These are phyloP conservation scores for Agarophyton chilense DNA, from an alignment of 23 red algal genomes.

Conservation along the genomic window DNA sequence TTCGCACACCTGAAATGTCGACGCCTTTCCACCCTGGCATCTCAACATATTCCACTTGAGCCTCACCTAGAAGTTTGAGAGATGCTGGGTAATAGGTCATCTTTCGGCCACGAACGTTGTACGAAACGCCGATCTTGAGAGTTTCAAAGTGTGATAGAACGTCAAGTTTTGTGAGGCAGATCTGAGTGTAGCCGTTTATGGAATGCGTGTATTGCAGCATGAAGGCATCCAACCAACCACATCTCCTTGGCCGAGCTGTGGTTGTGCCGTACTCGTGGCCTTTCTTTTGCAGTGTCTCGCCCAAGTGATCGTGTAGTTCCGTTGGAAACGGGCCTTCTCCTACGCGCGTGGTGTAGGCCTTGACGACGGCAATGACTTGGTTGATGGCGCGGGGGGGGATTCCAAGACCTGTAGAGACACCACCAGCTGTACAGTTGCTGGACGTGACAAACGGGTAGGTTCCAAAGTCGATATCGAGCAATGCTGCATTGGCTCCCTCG, in stretches of 20 bases:
- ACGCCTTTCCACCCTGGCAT: slow-evolving; percentile 90
- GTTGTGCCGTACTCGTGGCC: slow-evolving; percentile 97
- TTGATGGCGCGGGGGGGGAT: slow-evolving; percentile 67
- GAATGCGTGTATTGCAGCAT: slow-evolving; percentile 89
- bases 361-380: slow-evolving; percentile 85
- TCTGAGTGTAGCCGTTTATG: slow-evolving; percentile 85
- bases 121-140: slow-evolving; percentile 82
- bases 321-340: slow-evolving; percentile 97
- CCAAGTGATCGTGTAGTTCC: slow-evolving; percentile 74
- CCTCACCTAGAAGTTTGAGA: slow-evolving; percentile 77
- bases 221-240: slow-evolving; percentile 96
- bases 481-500: slow-evolving; percentile 96
- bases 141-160: slow-evolving; percentile 87
- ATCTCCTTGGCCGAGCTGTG: slow-evolving; percentile 84
- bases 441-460: slow-evolving; percentile 97
- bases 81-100: slow-evolving; percentile 78
- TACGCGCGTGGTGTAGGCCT: slow-evolving; percentile 98
- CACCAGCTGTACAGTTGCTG: slow-evolving; percentile 96
- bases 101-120: slow-evolving; percentile 67
- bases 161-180: slow-evolving; percentile 97
- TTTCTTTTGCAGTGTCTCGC: slow-evolving; percentile 75
- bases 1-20: slow-evolving; percentile 64
- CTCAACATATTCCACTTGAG: slow-evolving; percentile 88
- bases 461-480: slow-evolving; percentile 98
- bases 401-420: slow-evolving; percentile 89